Evolutionary conservation across 257 asterid genomes (phyloP), one percentile per base, ranked within the genome.

Genomic region (Plantago major): DNA sequence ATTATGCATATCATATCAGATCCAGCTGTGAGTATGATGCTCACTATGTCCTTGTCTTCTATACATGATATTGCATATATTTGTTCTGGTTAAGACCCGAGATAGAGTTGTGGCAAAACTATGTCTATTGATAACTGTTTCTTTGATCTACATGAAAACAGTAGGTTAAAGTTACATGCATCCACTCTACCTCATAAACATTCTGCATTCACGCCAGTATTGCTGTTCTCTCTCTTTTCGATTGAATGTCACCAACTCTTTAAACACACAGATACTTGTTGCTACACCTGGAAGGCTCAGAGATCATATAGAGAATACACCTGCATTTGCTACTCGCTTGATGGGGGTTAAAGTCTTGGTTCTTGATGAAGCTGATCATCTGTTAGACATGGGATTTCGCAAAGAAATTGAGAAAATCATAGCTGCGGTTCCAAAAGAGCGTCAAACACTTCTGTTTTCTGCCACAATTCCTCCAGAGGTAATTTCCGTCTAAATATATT

Each of bases 271-370:
- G 99, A 89, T 92, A 73, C 95, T 92, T 52, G 97, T 92, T 79
- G 99, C 97, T 12, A 92, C 99, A 47, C 99, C 99, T 62, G 99
- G 99, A 73, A 84, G 97, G 82, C 96, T 92, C 28, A 83, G 78
- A 78, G 99, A 92, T 67, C 99, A 92, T 68, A 71, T 83, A 45
- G 99, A 92, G 83, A 92, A 92, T 71, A 92, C 99, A 22, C 72
- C 94, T 64, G 99, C 97, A 57, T 89, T 92, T 77, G 96, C 95
- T 19, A 84, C 96, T 11, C 87, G 96, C 14, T 66, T 92, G 64
- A 86, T 83, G 96, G 99, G 99, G 28, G 89, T 92, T 58, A 82
- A 89, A 74, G 89, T 92, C 52, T 82, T 92, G 82, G 85, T 92
- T 62, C 91, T 92, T 57, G 99, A 89, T 42, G 99, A 89, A 81